Base-by-base conservation (phyloP, 2,329 filamentous ascomycete genomes). In the Botrytis byssoidea region DNA sequence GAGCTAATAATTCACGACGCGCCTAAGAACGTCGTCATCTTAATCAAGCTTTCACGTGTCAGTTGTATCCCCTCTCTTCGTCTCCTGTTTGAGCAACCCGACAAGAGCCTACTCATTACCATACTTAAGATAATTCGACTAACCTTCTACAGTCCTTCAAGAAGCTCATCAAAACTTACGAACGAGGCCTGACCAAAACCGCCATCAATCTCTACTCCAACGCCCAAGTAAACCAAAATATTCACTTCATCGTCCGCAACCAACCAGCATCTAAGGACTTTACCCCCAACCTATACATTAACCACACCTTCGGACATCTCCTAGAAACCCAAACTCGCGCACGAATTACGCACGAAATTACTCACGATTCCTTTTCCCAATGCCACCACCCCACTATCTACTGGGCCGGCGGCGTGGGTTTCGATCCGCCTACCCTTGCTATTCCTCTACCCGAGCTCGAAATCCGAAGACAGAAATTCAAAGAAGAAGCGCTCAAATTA, bases 41-140 rank as follows among this genome's bases (percentile, higher is more conserved):
- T 73, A 42, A 22, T 73, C n/a, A 48, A 25, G 25, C 63, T 73
- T 29, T 73, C 71, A 22, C 64, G 64, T 40, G 71, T 69, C 61
- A 69, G 71, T 51, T 48, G 29, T 44, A 7, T 5, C 35, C 40
- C 4, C 37, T 25, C 18, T 25, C 22, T 25, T 51, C 32, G 16
- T 22, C 29, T 22, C 4, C n/a, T 32, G 18, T 4, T 44, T 20
- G 8, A 18, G n/a, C 61, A 29, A 1, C 18, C 29, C n/a, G 18
- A 18, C 7, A 18, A 57, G 51, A 57, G n/a, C n/a, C 40, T 44
- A 42, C 16, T 10, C 8, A 32, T 64, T 4, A 14, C 4, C 4
- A 64, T 32, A 18, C 10, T 63, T 12, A 37, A 40, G 14, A 7
- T 42, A 25, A 8, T 14, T 29, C 46, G 6, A 4, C 60, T 32